A percentile compares a stretch with the other conserved stretches of the same genome.
phyloP scores from a whole-genome alignment of 1,139 yeast species.

The Blastobotrys persicus region DNA sequence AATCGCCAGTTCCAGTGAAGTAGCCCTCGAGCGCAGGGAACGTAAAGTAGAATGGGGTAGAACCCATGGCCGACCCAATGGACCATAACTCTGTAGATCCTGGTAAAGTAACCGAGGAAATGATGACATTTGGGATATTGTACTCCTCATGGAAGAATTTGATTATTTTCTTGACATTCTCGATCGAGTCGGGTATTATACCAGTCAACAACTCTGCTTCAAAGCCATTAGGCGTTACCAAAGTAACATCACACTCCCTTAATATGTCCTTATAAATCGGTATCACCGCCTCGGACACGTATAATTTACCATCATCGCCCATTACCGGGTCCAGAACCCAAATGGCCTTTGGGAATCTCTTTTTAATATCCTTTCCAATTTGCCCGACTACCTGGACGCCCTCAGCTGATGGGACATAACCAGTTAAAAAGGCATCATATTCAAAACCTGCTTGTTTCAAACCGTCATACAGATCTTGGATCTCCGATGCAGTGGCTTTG shows the following conservation, averaged over 20 bases:
- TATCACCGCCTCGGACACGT: constrained; percentile 70
- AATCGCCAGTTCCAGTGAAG: constrained; percentile 92
- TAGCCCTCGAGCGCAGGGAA: constrained; percentile 63
- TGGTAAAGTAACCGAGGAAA: constrained; percentile 54
- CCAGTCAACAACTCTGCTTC: constrained; percentile 77
- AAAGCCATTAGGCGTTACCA: constrained; percentile 88
- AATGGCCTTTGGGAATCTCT: constrained; percentile 30
- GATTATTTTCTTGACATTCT: constrained; percentile 48
- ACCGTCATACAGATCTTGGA: constrained; percentile 48
- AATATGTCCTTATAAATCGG: constrained; percentile 62
- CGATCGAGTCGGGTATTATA: constrained; percentile 44
- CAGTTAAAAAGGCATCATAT: constrained; percentile 66
- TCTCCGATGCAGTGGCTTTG: constrained; percentile 42
- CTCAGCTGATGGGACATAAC: constrained; percentile 64
- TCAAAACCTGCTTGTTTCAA: constrained; percentile 43
- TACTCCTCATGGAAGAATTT: constrained; percentile 48
- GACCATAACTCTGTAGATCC: constrained; percentile 42
- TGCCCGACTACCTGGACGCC: constrained; percentile 50
- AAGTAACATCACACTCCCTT: constrained; percentile 50
- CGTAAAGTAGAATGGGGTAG: constrained; percentile 41
- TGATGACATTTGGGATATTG: constrained; percentile 60
- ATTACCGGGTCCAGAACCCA: constrained; percentile 90
- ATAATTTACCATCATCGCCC: constrained; percentile 86
- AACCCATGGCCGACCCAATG: constrained; percentile 47
- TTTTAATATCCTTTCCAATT: constrained; percentile 39